phyloP scores from a whole-genome alignment of 306 rosid genomes.

The Vigna trinervia region DNA sequence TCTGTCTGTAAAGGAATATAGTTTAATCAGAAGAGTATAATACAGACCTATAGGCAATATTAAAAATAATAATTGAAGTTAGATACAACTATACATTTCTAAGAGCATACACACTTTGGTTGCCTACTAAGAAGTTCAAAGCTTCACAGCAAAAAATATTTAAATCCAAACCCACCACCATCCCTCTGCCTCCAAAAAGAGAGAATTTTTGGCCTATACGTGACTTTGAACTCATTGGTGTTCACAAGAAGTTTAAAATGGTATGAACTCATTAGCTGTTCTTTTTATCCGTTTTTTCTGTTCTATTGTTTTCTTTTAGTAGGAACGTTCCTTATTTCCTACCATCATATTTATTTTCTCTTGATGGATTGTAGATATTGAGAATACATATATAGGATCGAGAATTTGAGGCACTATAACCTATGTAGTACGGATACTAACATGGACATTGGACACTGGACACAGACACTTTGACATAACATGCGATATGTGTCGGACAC shows the following conservation, averaged over 20 bases:
- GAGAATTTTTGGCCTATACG: background rate
- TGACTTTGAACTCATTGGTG: background rate
- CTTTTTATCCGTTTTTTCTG: background rate
- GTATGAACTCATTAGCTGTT: background rate
- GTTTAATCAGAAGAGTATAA: conserved; percentile 5
- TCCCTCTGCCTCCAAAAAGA: background rate
- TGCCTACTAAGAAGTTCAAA: background rate
- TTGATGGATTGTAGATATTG: background rate
- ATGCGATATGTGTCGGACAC: too few relatives aligned
- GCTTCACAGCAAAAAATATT: background rate
- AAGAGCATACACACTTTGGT: background rate
- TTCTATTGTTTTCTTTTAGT: conserved; percentile 8
- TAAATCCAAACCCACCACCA: conserved; percentile 7
- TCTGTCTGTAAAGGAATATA: conserved; percentile 58
- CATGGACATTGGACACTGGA: too few relatives aligned
- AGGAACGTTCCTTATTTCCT: background rate
- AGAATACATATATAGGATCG: background rate
- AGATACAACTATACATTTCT: background rate
- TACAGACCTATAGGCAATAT: background rate
- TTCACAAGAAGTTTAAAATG: background rate
- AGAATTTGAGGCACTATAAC: too few relatives aligned
- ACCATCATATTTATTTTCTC: background rate
- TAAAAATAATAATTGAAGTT: conserved; percentile 11
- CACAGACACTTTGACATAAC: too few relatives aligned
- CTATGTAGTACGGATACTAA: too few relatives aligned